Conservation (phyloP, 306 rosid species). For the Acmispon strigosus region DNA sequence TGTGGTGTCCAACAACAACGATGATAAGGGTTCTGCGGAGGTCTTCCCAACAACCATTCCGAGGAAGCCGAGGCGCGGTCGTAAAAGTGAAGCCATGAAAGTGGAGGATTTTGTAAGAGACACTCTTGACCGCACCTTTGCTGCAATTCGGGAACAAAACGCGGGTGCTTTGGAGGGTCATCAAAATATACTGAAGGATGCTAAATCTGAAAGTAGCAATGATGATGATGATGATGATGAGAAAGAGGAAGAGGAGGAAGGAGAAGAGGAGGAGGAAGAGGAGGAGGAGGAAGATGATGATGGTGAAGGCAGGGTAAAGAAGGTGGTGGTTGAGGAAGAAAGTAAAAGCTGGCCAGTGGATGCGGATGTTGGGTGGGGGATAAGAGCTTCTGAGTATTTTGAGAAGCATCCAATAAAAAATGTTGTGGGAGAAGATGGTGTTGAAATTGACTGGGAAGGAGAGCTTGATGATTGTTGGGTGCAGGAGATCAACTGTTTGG, state of each 20-base stretch:
- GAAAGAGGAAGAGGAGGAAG: not conserved
- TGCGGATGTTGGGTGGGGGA: constrained; percentile 94
- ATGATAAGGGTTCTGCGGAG: constrained; percentile 12
- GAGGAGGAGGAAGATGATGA: constrained; percentile 17
- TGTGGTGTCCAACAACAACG: not conserved
- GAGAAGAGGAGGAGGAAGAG: constrained; percentile 6
- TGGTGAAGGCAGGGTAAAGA: constrained; percentile 20
- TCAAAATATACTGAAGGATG: constrained; percentile 44
- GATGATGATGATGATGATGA: constrained; percentile 17
- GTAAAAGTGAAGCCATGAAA: constrained; percentile 72
- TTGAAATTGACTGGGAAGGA: constrained; percentile 92
- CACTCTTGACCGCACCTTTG: constrained; percentile 55
- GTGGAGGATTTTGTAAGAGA: constrained; percentile 62
- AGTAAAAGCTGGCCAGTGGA: constrained; percentile 77
- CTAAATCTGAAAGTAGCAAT: constrained; percentile 1
- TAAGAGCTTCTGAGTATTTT: constrained; percentile 86
- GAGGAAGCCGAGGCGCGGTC: constrained; percentile 73
- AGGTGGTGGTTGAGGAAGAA: constrained; percentile 76
- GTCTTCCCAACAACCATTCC: constrained; percentile 43
- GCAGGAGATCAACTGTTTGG: constrained; percentile 87
- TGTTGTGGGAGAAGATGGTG: constrained; percentile 72
- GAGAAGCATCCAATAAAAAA: constrained; percentile 76
- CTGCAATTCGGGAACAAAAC: constrained; percentile 51
- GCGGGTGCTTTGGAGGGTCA: constrained; percentile 38
- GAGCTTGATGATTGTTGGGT: constrained; percentile 88